Evolutionary conservation across 2,329 filamentous ascomycete species (phyloP).

Genomic region (Aspergillus sp.): DNA sequence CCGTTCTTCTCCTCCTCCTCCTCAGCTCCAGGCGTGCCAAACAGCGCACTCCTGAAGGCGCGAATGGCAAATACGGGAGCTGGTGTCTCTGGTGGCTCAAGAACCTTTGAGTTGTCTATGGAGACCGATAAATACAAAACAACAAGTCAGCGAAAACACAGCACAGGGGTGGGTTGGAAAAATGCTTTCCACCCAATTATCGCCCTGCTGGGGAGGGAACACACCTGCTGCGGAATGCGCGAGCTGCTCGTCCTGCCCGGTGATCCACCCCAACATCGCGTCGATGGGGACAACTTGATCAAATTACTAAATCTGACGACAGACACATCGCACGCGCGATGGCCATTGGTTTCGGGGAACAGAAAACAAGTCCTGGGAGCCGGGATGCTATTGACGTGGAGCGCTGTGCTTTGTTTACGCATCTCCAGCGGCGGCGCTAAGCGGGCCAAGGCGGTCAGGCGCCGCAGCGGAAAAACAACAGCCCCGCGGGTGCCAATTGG

Average conservation of each 20-base stretch:
- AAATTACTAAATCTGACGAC: conserved; percentile 7
- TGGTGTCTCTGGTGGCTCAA: conserved; percentile 59
- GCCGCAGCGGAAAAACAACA: conserved; percentile 15
- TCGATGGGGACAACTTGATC: conserved; percentile 4
- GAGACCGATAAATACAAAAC: neutral
- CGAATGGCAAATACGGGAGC: conserved; percentile 64
- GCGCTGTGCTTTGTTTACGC: conserved; percentile 31
- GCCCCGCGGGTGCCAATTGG: neutral
- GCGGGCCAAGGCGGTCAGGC: conserved; percentile 10
- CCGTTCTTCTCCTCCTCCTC: conserved; percentile 25
- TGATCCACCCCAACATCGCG: conserved; percentile 32
- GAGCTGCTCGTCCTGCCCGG: conserved; percentile 23
- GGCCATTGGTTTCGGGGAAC: conserved; percentile 9
- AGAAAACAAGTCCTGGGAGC: conserved; percentile 3
- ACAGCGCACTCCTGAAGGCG: conserved; percentile 61
- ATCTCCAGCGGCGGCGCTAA: conserved; percentile 4
- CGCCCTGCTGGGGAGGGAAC: conserved; percentile 1
- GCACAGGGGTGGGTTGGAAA: neutral
- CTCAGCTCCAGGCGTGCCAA: conserved; percentile 56
- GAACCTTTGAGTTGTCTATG: conserved; percentile 46
- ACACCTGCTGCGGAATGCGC: conserved; percentile 21
- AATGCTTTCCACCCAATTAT: too few relatives aligned
- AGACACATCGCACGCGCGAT: conserved; percentile 12
- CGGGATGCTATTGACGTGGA: conserved; percentile 20
- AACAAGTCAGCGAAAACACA: conserved; percentile 1